Evolutionary conservation across 352 stramenopile species (phyloP).

Genomic region (Pythium graminicola): DNA sequence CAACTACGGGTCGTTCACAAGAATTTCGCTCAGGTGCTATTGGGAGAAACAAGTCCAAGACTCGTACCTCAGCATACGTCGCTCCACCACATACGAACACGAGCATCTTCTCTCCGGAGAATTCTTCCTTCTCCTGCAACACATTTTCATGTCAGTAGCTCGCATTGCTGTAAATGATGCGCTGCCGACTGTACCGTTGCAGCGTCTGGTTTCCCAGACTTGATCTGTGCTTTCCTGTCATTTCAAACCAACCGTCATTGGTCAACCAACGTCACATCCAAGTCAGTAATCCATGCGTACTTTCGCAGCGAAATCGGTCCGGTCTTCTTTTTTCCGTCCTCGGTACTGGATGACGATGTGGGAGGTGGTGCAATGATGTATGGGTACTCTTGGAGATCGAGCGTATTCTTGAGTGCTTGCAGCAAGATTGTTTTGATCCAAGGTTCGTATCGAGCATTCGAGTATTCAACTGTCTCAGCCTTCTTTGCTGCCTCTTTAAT

Average conservation of each 20-base stretch:
- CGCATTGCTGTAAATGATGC: too few species aligned
- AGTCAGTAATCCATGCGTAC: slow-evolving; percentile 24
- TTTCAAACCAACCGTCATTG: neutral
- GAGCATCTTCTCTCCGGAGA: slow-evolving; percentile 87
- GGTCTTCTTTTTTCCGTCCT: slow-evolving; percentile 47
- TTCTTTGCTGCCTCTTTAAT: slow-evolving; percentile 64
- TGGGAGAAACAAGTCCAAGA: neutral
- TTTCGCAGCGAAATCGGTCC: slow-evolving; percentile 66
- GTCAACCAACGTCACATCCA: neutral
- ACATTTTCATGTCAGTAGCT: neutral
- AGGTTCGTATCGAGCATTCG: slow-evolving; percentile 70
- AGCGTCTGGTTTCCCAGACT: slow-evolving; percentile 9
- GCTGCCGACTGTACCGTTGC: neutral
- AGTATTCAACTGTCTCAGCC: slow-evolving; percentile 61
- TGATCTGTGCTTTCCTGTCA: slow-evolving; percentile 15
- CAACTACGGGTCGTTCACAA: slow-evolving; percentile 28
- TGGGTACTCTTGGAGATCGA: slow-evolving; percentile 65
- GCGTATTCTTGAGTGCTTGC: slow-evolving; percentile 52
- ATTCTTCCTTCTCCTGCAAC: slow-evolving; percentile 42
- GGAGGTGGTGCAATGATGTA: slow-evolving; percentile 77
- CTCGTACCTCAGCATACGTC: slow-evolving; percentile 89
- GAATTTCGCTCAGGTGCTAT: neutral
- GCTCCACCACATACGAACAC: slow-evolving; percentile 94
- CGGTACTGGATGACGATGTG: slow-evolving; percentile 20
- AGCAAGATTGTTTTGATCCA: slow-evolving; percentile 58